Evolutionary conservation across 2,329 filamentous ascomycete genomes (phyloP).

Genomic region (Colletotrichum acutatum): DNA sequence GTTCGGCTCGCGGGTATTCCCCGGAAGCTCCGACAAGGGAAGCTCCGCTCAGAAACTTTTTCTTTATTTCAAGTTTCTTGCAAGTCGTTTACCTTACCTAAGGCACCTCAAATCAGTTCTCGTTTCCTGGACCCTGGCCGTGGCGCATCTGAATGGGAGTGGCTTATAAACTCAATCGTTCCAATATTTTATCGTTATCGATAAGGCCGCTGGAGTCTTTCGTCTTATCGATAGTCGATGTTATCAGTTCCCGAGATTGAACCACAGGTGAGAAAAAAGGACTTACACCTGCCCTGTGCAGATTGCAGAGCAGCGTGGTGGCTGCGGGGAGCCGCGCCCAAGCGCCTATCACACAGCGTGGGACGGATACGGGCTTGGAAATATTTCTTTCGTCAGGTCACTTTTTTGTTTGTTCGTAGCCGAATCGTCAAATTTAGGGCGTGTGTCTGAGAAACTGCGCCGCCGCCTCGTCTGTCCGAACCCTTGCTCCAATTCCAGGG

Average conservation of each 20-base stretch:
- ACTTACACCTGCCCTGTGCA: not conserved
- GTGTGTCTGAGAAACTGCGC: slow-evolving; percentile 7
- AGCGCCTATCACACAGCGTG: slow-evolving; percentile 29
- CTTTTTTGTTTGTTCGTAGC: slow-evolving; percentile 16
- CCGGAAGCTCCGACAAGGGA: slow-evolving; percentile 33
- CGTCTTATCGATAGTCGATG: too few relatives aligned
- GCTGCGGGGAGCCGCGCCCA: slow-evolving; percentile 13
- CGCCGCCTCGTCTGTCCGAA: slow-evolving; percentile 12
- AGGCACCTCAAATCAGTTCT: too few relatives aligned
- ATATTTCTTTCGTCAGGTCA: slow-evolving; percentile 31
- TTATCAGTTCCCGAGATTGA: not conserved
- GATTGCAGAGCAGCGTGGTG: not conserved
- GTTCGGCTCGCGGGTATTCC: slow-evolving; percentile 11
- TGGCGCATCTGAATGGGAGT: not conserved
- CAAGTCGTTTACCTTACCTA: not conserved
- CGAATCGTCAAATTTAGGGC: slow-evolving; percentile 19
- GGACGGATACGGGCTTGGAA: not conserved
- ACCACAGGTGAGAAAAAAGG: not conserved
- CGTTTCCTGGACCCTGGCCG: not conserved
- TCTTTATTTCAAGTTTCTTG: not conserved
- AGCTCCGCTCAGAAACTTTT: slow-evolving; percentile 16
- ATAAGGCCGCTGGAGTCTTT: fast-evolving
- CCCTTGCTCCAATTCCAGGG: not conserved
- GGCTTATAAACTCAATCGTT: not conserved
- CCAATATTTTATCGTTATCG: not conserved